These are phyloP conservation scores for Wickerhamiella hasegawae DNA, from an alignment of 805 yeast genomes.

Conservation along the genomic window DNA sequence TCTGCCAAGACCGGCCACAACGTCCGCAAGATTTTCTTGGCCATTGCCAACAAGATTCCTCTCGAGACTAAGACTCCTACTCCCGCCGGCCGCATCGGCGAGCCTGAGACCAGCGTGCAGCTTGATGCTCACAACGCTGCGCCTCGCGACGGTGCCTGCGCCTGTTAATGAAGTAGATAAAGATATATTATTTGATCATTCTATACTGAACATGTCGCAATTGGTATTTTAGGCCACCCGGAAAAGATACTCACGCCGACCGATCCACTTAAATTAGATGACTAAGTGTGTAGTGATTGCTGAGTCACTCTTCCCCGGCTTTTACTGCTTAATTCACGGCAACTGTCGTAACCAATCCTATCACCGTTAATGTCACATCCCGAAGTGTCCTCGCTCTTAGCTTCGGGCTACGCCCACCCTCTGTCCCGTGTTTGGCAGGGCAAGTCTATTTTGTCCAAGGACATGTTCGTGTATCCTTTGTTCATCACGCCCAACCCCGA, in stretches of 20 bases:
- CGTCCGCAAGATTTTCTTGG: constrained; percentile 81
- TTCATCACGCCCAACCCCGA: constrained; percentile 71
- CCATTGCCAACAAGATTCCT: constrained; percentile 83
- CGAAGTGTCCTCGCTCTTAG: too few species aligned
- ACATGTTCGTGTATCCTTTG: constrained; percentile 84
- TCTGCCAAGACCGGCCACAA: constrained; percentile 83
- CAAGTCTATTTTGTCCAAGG: constrained; percentile 67
- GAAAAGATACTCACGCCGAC: too few species aligned
- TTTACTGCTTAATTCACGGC: too few species aligned
- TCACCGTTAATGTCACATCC: too few species aligned
- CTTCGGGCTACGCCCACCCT: constrained; percentile 92
- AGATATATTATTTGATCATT: background rate
- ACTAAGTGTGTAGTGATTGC: too few species aligned
- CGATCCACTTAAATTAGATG: too few species aligned
- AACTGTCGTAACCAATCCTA: too few species aligned
- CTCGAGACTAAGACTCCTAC: constrained; percentile 20
- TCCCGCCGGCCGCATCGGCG: constrained; percentile 15
- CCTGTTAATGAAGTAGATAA: constrained; percentile 2
- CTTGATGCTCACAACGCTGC: constrained; percentile 6
- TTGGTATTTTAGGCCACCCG: too few species aligned
- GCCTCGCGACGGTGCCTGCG: background rate
- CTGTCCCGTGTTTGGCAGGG: constrained; percentile 82
- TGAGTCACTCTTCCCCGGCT: too few species aligned
- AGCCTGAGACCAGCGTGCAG: constrained; percentile 11
- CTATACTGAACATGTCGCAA: too few species aligned